These are phyloP conservation scores for Dichomitus squalens DNA, from an alignment of 1,284 basidiomycete genomes.

Conservation along the genomic window DNA sequence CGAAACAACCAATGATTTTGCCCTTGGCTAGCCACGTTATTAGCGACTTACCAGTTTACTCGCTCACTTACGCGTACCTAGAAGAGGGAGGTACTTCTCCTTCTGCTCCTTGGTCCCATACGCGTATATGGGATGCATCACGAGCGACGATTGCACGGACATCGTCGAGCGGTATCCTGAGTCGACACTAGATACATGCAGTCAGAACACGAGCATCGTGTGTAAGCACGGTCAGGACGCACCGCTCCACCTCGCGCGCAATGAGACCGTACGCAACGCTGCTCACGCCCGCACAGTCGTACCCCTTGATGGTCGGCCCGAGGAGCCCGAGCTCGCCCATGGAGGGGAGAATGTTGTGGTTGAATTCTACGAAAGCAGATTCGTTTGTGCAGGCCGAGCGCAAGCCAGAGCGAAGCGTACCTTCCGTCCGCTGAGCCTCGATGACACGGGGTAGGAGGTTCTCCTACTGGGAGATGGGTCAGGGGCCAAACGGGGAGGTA, in stretches of 20 bases:
- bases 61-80: constrained; percentile 51
- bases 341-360: constrained; percentile 78
- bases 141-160: constrained; percentile 93
- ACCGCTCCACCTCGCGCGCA: constrained; percentile 92
- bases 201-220: not conserved
- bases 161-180: constrained; percentile 96
- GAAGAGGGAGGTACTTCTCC: constrained; percentile 84
- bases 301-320: constrained; percentile 91
- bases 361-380: constrained; percentile 60
- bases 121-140: constrained; percentile 97
- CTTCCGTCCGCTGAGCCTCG: constrained; percentile 87
- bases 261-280: constrained; percentile 94
- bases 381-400: not conserved
- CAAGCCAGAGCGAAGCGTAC: constrained; percentile 40
- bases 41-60: constrained; percentile 1
- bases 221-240: constrained; percentile 20
- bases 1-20: constrained; percentile 92
- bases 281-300: constrained; percentile 93
- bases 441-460: constrained; percentile 83
- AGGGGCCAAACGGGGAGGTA: not conserved
- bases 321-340: constrained; percentile 94
- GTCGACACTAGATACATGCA: constrained; percentile 67
- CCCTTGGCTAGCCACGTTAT: constrained; percentile 63
- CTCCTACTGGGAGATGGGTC: constrained; percentile 50
- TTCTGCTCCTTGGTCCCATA: constrained; percentile 92